Evolutionary conservation across 345 rosid genomes (phyloP), one percentile per base, ranked within the genome.

Genomic region (Eutrema japonicum): DNA sequence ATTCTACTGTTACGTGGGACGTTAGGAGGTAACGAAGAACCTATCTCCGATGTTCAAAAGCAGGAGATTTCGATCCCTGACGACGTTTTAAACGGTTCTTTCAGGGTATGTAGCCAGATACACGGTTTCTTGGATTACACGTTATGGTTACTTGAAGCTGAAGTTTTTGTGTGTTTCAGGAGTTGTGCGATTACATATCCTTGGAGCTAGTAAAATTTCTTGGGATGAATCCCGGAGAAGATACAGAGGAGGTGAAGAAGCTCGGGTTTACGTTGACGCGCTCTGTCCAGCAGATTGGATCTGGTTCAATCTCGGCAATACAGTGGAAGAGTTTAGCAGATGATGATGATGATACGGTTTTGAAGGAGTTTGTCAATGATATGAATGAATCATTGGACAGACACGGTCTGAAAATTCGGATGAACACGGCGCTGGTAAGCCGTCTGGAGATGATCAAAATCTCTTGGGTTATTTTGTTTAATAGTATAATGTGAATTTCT

Each of bases 181-280:
- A 85, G 38, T 48, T 86, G 47, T 82, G 72, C 37, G 83, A 86
- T 35, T 85, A 32, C 47, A 77, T 85, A 63, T 83, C 87, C 7
- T 55, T 76, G 73, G 84, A 82, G 75, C 46, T 83, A 13, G 88
- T 80, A 10, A 85, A 80, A 63, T 85, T 84, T 53, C 54, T 80
- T 37, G 70, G 49, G n/a, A 66, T 45, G 54, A 78, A 83, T 78
- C 85, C 82, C 0, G 46, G 35, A 9, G 78, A 79, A 41, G 55
- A 66, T 8, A 26, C 77, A 35, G 57, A 49, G 5, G 63, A 53
- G 29, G 41, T 58, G 46, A 84, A 66, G 61, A 79, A 71, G 68
- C 75, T 84, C 12, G 87, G 91, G 22, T 79, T 85, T 48, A 81
- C 87, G 2, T 43, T 86, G 49, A 82, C 89, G 9, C 83, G 73